Base-by-base conservation (phyloP, 2,329 filamentous ascomycete genomes). In the Botrytis fragariae region DNA sequence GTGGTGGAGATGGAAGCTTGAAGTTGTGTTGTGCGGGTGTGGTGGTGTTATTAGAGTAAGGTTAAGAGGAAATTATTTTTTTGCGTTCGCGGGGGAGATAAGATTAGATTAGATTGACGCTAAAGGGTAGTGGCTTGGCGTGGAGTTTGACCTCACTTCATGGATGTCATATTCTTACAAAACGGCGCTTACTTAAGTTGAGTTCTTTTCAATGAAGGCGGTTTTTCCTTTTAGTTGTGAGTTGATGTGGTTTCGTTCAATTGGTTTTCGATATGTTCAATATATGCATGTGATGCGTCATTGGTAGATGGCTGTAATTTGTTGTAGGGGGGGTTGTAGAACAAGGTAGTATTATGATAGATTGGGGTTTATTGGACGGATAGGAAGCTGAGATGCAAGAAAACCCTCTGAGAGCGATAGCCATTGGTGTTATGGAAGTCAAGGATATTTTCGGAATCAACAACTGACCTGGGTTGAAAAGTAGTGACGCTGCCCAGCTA, bases 31-130 rank as follows among this genome's bases (percentile, higher is more conserved):
- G 16, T 29, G 51, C 10, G 0, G 8, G 51, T 57, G n/a, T 32
- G n/a, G n/a, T 57, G 51, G 51, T 57, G 51, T 29, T 57, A n/a
- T n/a, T n/a, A n/a, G n/a, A n/a, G n/a, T n/a, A n/a, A n/a, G 51
- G 4, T 12, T 20, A 22, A 35, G 44, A 64, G 25, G 69, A 44
- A 62, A 64, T 51, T 67, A 59, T 44, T 67, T 72, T 72, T 72
- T 67, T 72, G 37, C 37, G 8, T 48, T n/a, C n/a, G 32, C 48
- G 60, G 60, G 48, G 70, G 70, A 51, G 70, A 64, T 72, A 51
- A 64, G 62, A 54, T 54, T 67, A 54, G 70, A 72, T 72, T 67
- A 54, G 69, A 72, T 67, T n/a, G 35, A 9, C 65, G 65, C 65
- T 57, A 54, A n/a, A 3, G 5, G 25, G 25, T n/a, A 44, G 25